These are phyloP conservation scores for Cupressus sempervirens DNA, from an alignment of 75 land plant genomes.

Conservation along the genomic window DNA sequence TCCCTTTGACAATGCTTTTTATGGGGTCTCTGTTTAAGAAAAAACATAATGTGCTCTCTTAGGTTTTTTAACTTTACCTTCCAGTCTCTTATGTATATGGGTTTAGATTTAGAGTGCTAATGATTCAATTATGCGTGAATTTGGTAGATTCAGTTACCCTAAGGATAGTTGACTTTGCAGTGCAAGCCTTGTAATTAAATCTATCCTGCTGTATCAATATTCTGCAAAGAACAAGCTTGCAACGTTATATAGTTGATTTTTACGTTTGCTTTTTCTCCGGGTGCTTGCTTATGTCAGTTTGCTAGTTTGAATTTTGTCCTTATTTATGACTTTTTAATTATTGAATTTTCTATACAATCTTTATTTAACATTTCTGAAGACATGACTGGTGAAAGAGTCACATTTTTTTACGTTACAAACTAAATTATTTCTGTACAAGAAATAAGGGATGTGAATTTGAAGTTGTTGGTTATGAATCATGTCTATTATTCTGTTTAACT, in stretches of 20 bases:
- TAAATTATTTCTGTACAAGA: background rate
- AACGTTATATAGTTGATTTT: background rate
- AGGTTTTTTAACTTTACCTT: background rate
- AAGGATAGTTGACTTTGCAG: background rate
- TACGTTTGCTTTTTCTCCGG: background rate
- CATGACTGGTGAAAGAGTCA: background rate
- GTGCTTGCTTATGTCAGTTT: background rate
- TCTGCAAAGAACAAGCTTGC: background rate
- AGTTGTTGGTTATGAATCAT: background rate
- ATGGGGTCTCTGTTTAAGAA: background rate
- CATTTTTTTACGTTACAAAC: background rate
- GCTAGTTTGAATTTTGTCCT: background rate
- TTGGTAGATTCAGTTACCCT: background rate
- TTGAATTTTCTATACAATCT: background rate
- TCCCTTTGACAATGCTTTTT: background rate
- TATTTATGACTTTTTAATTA: background rate
- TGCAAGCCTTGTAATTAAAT: background rate
- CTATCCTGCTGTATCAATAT: background rate
- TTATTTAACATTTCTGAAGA: background rate
- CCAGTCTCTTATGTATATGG: background rate
- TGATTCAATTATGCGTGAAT: background rate
- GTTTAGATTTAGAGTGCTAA: background rate
- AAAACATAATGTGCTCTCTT: background rate
- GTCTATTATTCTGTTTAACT: background rate
- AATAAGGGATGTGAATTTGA: background rate